These are phyloP conservation scores for Panicum miliaceum DNA, from an alignment of 176 grass and related monocot species.

Conservation along the genomic window DNA sequence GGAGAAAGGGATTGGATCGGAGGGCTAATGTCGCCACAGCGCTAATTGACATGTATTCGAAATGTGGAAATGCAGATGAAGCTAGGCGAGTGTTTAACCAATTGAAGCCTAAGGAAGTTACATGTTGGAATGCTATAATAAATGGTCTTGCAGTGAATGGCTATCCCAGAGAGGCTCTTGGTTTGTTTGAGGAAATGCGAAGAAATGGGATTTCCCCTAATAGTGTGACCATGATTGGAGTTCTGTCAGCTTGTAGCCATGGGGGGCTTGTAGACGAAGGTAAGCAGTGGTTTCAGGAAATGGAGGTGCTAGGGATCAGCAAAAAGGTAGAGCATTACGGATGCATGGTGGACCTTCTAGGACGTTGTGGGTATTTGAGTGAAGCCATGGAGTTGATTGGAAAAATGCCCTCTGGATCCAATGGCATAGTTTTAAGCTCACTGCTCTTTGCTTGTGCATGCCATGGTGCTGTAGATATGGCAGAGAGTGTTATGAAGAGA, in stretches of 20 bases:
- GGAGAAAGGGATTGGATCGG: slow-evolving; percentile 17
- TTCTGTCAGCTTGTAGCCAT: slow-evolving; percentile 1
- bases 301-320: slow-evolving; percentile 23
- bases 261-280: slow-evolving; percentile 1
- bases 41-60: slow-evolving; percentile 1
- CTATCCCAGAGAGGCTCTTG: slow-evolving; percentile 3
- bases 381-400: slow-evolving; percentile 17
- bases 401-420: slow-evolving; percentile 11
- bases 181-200: slow-evolving; percentile 8
- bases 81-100: slow-evolving; percentile 2
- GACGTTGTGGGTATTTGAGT: slow-evolving; percentile 8
- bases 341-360: slow-evolving; percentile 26
- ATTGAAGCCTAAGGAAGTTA: not conserved
- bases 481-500: slow-evolving; percentile 4
- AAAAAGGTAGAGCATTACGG: slow-evolving; percentile 31
- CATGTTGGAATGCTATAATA: slow-evolving; percentile 25
- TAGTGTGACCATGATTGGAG: slow-evolving; percentile 27
- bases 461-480: slow-evolving; percentile 16
- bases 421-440: slow-evolving; percentile 29
- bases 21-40: slow-evolving; percentile 20
- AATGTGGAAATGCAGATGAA: slow-evolving; percentile 13
- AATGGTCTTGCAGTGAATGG: slow-evolving; percentile 29
- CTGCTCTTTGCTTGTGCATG: slow-evolving; percentile 22
- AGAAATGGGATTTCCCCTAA: slow-evolving; percentile 4
- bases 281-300: slow-evolving; percentile 5